Evolutionary conservation across 768 basidiomycete genomes (phyloP).

Genomic region (Coprinopsis marcescibilis): DNA sequence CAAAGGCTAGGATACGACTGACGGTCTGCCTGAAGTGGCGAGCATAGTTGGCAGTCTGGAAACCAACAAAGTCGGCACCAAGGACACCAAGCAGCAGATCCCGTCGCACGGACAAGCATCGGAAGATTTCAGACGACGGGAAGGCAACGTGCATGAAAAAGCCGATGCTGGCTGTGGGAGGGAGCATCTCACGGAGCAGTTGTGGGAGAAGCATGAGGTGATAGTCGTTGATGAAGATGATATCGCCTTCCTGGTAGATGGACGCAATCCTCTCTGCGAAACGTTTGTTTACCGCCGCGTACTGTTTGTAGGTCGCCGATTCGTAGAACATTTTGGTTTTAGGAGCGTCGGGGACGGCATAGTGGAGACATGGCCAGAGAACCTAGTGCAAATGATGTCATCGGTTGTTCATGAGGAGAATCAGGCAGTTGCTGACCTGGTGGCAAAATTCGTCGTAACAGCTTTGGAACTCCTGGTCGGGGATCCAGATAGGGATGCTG

Average conservation of each 20-base stretch:
- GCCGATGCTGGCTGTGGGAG: constrained; percentile 59
- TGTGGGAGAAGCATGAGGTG: constrained; percentile 91
- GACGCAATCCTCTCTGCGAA: constrained; percentile 83
- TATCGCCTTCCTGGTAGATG: constrained; percentile 82
- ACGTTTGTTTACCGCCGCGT: constrained; percentile 83
- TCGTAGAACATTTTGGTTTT: constrained; percentile 81
- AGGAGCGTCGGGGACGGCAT: constrained; percentile 81
- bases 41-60: constrained; percentile 83
- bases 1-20: constrained; percentile 69
- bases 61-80: constrained; percentile 89
- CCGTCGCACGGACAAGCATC: constrained; percentile 77
- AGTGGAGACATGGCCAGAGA: constrained; percentile 84
- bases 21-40: constrained; percentile 86
- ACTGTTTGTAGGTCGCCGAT: constrained; percentile 75
- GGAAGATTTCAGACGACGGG: constrained; percentile 92
- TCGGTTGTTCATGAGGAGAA: constrained; percentile 16
- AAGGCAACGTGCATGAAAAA: constrained; percentile 99
- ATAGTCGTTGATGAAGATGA: constrained; percentile 93
- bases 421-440: constrained; percentile 41
- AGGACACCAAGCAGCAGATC: constrained; percentile 82
- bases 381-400: constrained; percentile 31
- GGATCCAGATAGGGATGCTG: constrained; percentile 68
- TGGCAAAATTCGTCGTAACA: constrained; percentile 88
- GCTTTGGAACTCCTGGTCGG: constrained; percentile 69
- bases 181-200: constrained; percentile 68